Conservation (phyloP, 495 filamentous ascomycete species). For the Gamarada debralockiae region DNA sequence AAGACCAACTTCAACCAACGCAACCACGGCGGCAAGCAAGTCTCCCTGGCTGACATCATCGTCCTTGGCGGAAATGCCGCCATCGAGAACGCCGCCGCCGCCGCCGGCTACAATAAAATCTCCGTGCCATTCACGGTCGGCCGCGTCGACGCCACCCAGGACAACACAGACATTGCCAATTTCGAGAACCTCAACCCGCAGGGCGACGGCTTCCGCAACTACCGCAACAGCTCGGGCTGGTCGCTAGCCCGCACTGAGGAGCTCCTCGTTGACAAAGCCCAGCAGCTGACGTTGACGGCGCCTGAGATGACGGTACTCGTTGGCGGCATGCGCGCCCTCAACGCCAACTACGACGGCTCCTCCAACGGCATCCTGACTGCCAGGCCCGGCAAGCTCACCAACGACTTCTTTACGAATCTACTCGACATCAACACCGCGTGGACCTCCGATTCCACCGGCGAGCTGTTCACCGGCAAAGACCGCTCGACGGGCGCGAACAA, state of each 20-base stretch:
- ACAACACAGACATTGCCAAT: slow-evolving; percentile 4
- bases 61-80: slow-evolving; percentile 30
- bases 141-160: slow-evolving; percentile 32
- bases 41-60: slow-evolving; percentile 18
- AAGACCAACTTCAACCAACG: slow-evolving; percentile 14
- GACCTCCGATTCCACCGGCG: slow-evolving; percentile 9
- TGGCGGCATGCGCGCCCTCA: slow-evolving; percentile 12
- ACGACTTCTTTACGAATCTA: slow-evolving; percentile 17
- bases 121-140: slow-evolving; percentile 37
- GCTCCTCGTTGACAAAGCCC: slow-evolving; percentile 18
- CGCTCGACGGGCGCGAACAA: slow-evolving; percentile 8
- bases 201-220: slow-evolving; percentile 19
- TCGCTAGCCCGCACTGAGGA: slow-evolving; percentile 15
- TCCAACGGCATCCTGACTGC: slow-evolving; percentile 12
- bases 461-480: slow-evolving; percentile 14
- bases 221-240: slow-evolving; percentile 19
- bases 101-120: slow-evolving; percentile 18
- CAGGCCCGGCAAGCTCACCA: slow-evolving; percentile 10
- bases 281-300: slow-evolving; percentile 15
- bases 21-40: slow-evolving; percentile 10
- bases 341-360: slow-evolving; percentile 11
- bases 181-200: slow-evolving; percentile 19
- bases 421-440: slow-evolving; percentile 17
- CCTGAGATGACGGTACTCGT: slow-evolving; percentile 19
- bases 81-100: slow-evolving; percentile 40